Evolutionary conservation across 495 filamentous ascomycete species (phyloP), one percentile per base, ranked within the genome.

Genomic region (Talaromyces thailandensis): DNA sequence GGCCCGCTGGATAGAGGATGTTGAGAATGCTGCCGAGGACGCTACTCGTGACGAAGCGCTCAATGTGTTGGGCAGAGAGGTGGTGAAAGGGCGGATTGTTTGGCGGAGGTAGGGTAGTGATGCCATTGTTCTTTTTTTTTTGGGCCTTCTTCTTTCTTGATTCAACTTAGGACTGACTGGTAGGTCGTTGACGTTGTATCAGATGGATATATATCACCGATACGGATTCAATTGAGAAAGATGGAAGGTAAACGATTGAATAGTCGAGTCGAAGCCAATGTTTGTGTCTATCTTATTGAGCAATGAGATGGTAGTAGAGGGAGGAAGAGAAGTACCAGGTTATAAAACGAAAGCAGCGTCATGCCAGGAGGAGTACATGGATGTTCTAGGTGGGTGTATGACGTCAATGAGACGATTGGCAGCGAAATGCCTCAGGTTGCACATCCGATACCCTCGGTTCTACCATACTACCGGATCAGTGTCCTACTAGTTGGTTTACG

Each of bases 21-120:
- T 73, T 48, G 76, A 74, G 51, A 78, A 65, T 51, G 67, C 18
- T 18, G 55, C 21, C n/a, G 21, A 18, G 5, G 24, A n/a, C 14
- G 24, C 26, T 31, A 14, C 4, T 25, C 14, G 18, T 35, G 55
- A 57, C 9, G 35, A n/a, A 16, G 35, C 35, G 35, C 35, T 16
- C 35, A 40, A 40, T 40, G 35, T 40, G 35, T 12, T 40, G 14
- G 71, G 71, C 32, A 73, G 28, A 25, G 73, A 63, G 50, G 70
- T 52, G 58, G 75, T 67, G 64, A 75, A 74, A 2, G 55, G 55
- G 0, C 55, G 26, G 16, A 57, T 45, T 16, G 57, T 45, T 28
- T 40, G 37, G 14, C 57, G 57, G 31, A 40, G 31, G 16, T 43
- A 45, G 2, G 57, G 21, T 1, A 59, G 37, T 18, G 57, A 40